Evolutionary conservation across 1,284 basidiomycete species (phyloP).

Genomic region (Puccinia sorghi): DNA sequence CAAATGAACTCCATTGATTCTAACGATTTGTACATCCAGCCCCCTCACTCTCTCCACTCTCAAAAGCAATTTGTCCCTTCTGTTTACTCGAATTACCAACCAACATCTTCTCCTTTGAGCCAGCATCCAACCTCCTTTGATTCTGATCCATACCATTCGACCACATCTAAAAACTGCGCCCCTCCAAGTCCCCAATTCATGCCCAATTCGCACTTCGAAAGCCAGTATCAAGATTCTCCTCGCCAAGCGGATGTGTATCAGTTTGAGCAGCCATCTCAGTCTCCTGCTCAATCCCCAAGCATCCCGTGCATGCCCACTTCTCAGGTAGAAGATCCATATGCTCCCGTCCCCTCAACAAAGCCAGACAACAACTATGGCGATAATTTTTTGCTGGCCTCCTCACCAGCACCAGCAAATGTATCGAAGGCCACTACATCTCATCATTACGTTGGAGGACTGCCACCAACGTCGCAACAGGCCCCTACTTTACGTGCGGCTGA

Average conservation of each 20-base stretch:
- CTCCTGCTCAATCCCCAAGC: conserved; percentile 23
- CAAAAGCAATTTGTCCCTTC: conserved; percentile 19
- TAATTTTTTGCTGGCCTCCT: neutral
- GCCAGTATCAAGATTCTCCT: conserved; percentile 9
- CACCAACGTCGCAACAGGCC: neutral
- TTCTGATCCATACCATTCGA: conserved; percentile 14
- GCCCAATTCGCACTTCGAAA: neutral
- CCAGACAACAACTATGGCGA: neutral
- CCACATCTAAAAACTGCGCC: neutral
- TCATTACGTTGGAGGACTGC: conserved; percentile 15
- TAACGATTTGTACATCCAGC: conserved; percentile 21
- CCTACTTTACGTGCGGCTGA: neutral
- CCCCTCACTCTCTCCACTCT: neutral
- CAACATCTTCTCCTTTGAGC: conserved; percentile 19
- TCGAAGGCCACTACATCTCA: neutral
- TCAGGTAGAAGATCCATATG: conserved; percentile 33
- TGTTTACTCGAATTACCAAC: conserved; percentile 12
- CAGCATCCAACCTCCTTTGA: conserved; percentile 1
- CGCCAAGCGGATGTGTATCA: conserved; percentile 7
- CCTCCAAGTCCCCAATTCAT: conserved; percentile 2
- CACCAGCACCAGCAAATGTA: neutral
- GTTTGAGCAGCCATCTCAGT: neutral
- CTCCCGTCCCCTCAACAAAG: neutral
- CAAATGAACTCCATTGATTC: neutral
- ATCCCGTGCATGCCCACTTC: conserved; percentile 16